Evolutionary conservation across 2,329 filamentous ascomycete genomes (phyloP).

Genomic region (Byssothecium circinans): DNA sequence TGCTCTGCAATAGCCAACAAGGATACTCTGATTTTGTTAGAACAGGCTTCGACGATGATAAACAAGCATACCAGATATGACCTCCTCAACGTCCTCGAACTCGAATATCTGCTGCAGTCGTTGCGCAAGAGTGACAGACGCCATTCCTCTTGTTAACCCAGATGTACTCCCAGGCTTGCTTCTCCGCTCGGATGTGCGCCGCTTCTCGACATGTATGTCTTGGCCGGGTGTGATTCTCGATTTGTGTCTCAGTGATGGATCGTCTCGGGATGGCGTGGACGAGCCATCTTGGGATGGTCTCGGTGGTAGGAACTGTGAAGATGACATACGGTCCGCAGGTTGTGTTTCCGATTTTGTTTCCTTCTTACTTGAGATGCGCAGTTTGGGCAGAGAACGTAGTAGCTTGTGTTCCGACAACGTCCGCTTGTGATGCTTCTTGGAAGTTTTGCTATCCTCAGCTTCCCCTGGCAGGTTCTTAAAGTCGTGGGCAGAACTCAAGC

Average conservation of each 20-base stretch:
- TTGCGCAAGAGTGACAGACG: conserved; percentile 64
- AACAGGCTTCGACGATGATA: neutral
- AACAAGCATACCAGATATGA: conserved; percentile 68
- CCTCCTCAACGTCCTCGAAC: conserved; percentile 78
- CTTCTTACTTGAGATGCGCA: conserved; percentile 45
- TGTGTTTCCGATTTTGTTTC: conserved; percentile 27
- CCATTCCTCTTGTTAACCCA: conserved; percentile 22
- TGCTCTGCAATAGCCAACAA: conserved; percentile 89
- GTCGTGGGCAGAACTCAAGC: conserved; percentile 38
- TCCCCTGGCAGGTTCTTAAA: conserved; percentile 22
- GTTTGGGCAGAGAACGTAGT: conserved; percentile 65
- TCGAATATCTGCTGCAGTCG: conserved; percentile 68
- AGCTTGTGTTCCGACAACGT: conserved; percentile 67
- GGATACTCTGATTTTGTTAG: conserved; percentile 69
- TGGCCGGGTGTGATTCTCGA: conserved; percentile 25
- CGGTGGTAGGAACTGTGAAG: conserved; percentile 44
- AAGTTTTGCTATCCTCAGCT: conserved; percentile 16
- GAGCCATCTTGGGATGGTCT: conserved; percentile 24
- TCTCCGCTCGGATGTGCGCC: conserved; percentile 22
- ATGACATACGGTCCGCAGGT: conserved; percentile 55
- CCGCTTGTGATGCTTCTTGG: conserved; percentile 54
- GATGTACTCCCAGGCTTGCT: conserved; percentile 29
- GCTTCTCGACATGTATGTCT: conserved; percentile 26
- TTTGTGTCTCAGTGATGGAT: conserved; percentile 17
- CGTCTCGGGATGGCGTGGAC: conserved; percentile 9